phyloP scores from a whole-genome alignment of 1,284 basidiomycete species.

The Nidula niveotomentosa region DNA sequence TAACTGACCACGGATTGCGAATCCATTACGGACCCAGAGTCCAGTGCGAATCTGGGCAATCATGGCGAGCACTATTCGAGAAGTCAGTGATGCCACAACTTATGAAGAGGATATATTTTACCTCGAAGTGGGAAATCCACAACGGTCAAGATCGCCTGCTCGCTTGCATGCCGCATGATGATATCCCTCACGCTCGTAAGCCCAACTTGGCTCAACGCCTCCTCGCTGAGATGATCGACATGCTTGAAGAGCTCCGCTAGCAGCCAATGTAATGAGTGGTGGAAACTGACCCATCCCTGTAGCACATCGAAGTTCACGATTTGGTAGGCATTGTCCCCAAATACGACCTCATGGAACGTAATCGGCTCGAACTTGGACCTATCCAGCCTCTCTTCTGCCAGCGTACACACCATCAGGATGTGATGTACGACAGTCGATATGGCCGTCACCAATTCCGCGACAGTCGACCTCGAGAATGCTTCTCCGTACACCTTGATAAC shows the following conservation, averaged over 20 bases:
- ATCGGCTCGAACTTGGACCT: conserved; percentile 61
- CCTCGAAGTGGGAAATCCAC: conserved; percentile 89
- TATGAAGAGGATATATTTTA: conserved; percentile 31
- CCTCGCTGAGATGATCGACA: conserved; percentile 60
- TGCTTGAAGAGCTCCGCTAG: conserved; percentile 91
- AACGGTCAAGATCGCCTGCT: conserved; percentile 65
- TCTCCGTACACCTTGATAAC: conserved; percentile 89
- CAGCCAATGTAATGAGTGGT: conserved; percentile 93
- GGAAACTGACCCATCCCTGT: conserved; percentile 89
- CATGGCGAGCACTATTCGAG: conserved; percentile 70
- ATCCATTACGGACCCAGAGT: conserved; percentile 97
- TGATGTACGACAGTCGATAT: conserved; percentile 72
- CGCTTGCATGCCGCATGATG: conserved; percentile 57
- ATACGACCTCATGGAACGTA: conserved; percentile 62
- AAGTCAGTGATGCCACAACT: conserved; percentile 4
- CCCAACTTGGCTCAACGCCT: conserved; percentile 50
- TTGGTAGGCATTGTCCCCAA: conserved; percentile 59
- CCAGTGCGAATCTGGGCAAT: conserved; percentile 95
- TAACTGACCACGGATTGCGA: conserved; percentile 94
- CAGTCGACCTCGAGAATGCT: conserved; percentile 61
- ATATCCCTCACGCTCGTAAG: conserved; percentile 58
- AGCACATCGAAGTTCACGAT: conserved; percentile 78
- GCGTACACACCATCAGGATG: conserved; percentile 72
- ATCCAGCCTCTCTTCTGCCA: conserved; percentile 66
- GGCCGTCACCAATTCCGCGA: conserved; percentile 64